phyloP scores from a whole-genome alignment of 2,329 filamentous ascomycete species.

The Colletotrichum sp. region DNA sequence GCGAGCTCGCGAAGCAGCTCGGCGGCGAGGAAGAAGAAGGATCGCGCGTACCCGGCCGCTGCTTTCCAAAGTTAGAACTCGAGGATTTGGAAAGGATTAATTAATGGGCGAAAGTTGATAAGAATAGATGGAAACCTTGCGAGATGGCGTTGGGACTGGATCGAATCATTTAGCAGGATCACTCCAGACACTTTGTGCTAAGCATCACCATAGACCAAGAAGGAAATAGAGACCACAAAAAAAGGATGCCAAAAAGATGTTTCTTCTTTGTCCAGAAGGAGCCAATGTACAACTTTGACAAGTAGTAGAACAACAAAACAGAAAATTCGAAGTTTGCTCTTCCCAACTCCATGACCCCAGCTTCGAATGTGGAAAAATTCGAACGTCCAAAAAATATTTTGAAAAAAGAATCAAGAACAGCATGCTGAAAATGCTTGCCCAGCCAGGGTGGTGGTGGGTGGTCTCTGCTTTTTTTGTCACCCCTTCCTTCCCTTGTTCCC shows the following conservation, averaged over 20 bases:
- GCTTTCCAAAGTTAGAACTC: constrained; percentile 46
- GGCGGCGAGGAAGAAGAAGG: constrained; percentile 59
- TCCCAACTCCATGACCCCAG: not conserved
- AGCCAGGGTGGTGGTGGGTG: not conserved
- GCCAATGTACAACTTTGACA: not conserved
- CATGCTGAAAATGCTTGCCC: not conserved
- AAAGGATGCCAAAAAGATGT: not conserved
- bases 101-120: not conserved
- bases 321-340: not conserved
- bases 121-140: not conserved
- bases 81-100: not conserved
- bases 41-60: constrained; percentile 66
- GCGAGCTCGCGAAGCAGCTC: constrained; percentile 64
- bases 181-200: not conserved
- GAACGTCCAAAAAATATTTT: not conserved
- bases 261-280: constrained; percentile 4
- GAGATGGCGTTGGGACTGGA: not conserved
- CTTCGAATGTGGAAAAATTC: not conserved
- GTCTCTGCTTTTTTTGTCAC: not conserved
- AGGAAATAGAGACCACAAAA: too few relatives aligned
- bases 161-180: not conserved
- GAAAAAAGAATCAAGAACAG: not conserved
- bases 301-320: not conserved
- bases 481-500: not conserved
- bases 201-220: not conserved